phyloP scores from a whole-genome alignment of 331 rosid species.

The Malus hybrid region DNA sequence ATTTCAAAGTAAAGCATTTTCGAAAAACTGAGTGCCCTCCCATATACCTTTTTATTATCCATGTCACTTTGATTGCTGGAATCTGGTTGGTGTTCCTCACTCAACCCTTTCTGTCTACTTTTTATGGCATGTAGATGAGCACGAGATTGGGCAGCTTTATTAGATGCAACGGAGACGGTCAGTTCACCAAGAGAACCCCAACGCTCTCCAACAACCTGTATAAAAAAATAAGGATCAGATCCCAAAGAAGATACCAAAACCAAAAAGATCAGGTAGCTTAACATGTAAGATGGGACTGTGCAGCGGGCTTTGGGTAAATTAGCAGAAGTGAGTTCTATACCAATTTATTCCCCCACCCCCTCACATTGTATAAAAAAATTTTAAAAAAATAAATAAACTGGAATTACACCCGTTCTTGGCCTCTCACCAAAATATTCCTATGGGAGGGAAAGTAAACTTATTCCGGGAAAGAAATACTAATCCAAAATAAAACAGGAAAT shows the following conservation, averaged over 20 bases:
- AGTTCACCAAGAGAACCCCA: conserved; percentile 83
- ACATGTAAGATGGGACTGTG: conserved; percentile 4
- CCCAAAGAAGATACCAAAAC: background rate
- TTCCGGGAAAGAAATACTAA: background rate
- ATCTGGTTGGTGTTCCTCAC: conserved; percentile 33
- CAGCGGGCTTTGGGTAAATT: background rate
- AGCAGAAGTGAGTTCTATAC: background rate
- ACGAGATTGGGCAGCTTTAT: conserved; percentile 73
- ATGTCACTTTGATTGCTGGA: conserved; percentile 27
- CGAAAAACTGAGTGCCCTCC: background rate
- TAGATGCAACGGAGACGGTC: conserved; percentile 59
- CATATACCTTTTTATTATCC: conserved; percentile 37
- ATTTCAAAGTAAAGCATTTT: background rate
- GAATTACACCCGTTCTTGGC: background rate
- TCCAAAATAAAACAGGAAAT: background rate
- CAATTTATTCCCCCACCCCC: background rate
- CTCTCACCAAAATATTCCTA: background rate
- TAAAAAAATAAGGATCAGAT: background rate
- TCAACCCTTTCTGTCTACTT: conserved; percentile 52
- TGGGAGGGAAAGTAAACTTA: background rate
- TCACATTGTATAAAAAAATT: no score
- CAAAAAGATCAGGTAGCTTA: background rate
- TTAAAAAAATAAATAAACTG: no score
- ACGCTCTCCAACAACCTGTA: conserved; percentile 79
- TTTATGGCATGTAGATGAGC: conserved; percentile 79